Evolutionary conservation across 768 basidiomycete species (phyloP).

Genomic region (Mycena galopus): DNA sequence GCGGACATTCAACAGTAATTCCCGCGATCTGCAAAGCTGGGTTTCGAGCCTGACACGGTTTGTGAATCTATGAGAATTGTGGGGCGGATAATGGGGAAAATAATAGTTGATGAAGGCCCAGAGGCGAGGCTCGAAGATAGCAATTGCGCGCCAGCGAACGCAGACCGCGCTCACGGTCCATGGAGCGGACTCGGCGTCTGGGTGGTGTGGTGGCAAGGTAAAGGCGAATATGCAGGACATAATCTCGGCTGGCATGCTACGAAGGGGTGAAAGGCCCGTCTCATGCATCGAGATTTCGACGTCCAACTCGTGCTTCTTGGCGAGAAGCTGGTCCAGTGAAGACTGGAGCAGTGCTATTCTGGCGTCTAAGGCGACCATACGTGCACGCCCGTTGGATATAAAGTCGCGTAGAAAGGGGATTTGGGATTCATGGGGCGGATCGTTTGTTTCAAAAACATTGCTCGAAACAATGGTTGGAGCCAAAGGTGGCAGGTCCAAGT

Average conservation of each 20-base stretch:
- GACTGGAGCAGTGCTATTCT: not conserved
- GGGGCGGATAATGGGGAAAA: no score
- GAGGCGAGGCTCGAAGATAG: not conserved
- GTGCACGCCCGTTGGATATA: not conserved
- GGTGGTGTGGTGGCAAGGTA: not conserved
- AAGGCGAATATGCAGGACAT: constrained; percentile 10
- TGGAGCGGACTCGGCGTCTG: not conserved
- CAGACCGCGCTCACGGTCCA: constrained; percentile 13
- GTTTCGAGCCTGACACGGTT: not conserved
- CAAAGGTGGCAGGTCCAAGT: not conserved
- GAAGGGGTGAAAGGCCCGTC: constrained; percentile 4
- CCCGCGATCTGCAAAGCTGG: not conserved
- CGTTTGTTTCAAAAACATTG: constrained; percentile 1
- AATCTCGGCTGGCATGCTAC: constrained; percentile 17
- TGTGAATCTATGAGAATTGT: not conserved
- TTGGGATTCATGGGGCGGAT: constrained; percentile 1
- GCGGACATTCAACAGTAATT: no score
- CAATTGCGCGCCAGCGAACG: not conserved
- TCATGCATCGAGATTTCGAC: not conserved
- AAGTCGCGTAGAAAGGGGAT: constrained; percentile 6
- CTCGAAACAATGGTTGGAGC: not conserved
- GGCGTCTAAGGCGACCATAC: not conserved
- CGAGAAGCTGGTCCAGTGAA: not conserved
- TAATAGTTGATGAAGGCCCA: not conserved
- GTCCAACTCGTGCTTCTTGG: not conserved